Base-by-base conservation (phyloP, 2,329 filamentous ascomycete species). In the Colletotrichum sublineola region DNA sequence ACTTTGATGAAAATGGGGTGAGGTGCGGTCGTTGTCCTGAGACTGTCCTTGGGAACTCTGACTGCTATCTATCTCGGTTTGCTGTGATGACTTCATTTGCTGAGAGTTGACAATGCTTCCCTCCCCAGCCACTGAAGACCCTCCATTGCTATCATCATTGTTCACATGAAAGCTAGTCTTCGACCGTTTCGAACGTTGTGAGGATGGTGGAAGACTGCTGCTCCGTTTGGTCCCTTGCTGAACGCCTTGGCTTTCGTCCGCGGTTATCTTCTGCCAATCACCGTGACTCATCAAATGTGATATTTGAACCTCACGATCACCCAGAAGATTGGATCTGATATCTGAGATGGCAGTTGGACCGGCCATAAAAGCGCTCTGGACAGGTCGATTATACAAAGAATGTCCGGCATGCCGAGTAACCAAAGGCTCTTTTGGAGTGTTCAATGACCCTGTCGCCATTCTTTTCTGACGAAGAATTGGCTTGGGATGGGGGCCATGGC, bases 351-450 rank as follows among this genome's bases (percentile, higher is more conserved):
- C 15, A 14, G 40, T 38, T 53, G 46, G 57, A 1, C 57, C 61
- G 14, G 36, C n/a, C 40, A 40, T 68, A 14, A 31, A 29, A 44
- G 15, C 29, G 31, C 65, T 33, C 15, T 46, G 40, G 3, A 68
- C 65, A 24, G 65, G 65, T 8, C 65, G 57, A 9, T 68, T 68
- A 31, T 62, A 68, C 38, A 38, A 38, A 36, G 65, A 62, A 57
- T 61, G 57, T 6, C 65, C 56, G 18, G 29, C 38, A 20, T 68
- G 65, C 3, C 29, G 46, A 11, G 46, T 15, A 5, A 63, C 24
- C 24, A 62, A 31, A 20, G 9, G 20, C 5, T 44, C 31, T 18
- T 5, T 63, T 11, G 9, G 11, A 24, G 29, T 9, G 14, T 55
- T 48, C 11, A n/a, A 33, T 50, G 29, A 18, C 9, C 14, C n/a